These are phyloP conservation scores for Boletus bicolor DNA, from an alignment of 768 basidiomycete species.

Conservation along the genomic window DNA sequence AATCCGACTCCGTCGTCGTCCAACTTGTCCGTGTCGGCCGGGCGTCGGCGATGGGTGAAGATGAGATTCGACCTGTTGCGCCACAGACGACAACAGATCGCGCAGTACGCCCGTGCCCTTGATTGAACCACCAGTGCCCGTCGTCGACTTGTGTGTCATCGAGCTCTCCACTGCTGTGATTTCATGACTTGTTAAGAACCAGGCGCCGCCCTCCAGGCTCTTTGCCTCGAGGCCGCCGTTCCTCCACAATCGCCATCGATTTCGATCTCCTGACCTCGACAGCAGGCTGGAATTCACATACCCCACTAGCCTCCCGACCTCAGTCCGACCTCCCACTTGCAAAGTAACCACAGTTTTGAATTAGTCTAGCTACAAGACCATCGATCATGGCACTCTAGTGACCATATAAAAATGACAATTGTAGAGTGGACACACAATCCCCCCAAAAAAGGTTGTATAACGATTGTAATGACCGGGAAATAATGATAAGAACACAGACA, in stretches of 20 bases:
- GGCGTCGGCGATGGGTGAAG: slow-evolving; percentile 5
- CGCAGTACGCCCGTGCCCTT: slow-evolving; percentile 6
- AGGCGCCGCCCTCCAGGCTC: not conserved
- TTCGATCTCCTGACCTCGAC: not conserved
- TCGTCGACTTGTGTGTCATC: not conserved
- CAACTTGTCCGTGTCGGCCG: not conserved
- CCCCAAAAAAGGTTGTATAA: not conserved
- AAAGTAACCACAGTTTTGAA: not conserved
- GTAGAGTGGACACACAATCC: not conserved
- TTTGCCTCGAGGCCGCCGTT: slow-evolving; percentile 16
- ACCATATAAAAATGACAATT: not conserved
- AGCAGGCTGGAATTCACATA: not conserved
- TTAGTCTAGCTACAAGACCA: slow-evolving; percentile 7
- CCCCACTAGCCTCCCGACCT: not conserved
- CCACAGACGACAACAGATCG: slow-evolving; percentile 22
- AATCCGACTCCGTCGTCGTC: slow-evolving; percentile 15
- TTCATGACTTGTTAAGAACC: not conserved
- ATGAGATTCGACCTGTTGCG: slow-evolving; percentile 25
- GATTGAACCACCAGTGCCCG: not conserved
- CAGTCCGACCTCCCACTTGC: not conserved
- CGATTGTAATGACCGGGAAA: not conserved
- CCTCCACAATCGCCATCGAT: not conserved
- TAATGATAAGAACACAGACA: not conserved
- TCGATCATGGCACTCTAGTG: not conserved
- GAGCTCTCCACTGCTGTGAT: not conserved